Percentiles rank a stretch among this genome's conserved stretches.
These are phyloP conservation scores for Cystobasidiaceae sp. DNA, from an alignment of 1,284 basidiomycete genomes.

Conservation along the genomic window DNA sequence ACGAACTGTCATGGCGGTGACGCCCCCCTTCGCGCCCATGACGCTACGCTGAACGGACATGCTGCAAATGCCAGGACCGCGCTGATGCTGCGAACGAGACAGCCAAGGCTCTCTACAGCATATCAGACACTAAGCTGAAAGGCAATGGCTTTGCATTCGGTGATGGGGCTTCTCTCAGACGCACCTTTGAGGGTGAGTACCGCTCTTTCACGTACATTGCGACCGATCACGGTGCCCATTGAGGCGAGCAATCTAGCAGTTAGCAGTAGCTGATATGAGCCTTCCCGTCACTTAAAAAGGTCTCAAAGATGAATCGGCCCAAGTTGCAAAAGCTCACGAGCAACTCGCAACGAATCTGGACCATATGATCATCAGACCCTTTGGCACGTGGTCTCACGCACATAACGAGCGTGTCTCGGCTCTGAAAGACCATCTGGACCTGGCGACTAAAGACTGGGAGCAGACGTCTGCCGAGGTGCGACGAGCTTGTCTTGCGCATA, in stretches of 20 bases:
- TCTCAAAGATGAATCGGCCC: constrained; percentile 17
- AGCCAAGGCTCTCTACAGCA: constrained; percentile 6
- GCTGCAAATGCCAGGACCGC: constrained; percentile 12
- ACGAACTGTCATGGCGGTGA: no score
- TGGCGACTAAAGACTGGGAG: constrained; percentile 20
- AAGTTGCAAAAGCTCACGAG: constrained; percentile 26
- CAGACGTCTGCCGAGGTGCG: not conserved
- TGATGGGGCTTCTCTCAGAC: constrained; percentile 22
- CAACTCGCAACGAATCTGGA: constrained; percentile 11
- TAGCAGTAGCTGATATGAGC: not conserved
- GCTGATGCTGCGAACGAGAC: constrained; percentile 11
- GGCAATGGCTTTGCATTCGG: constrained; percentile 12
- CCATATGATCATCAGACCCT: constrained; percentile 17
- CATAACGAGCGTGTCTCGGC: constrained; percentile 4
- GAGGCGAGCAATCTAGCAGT: not conserved
- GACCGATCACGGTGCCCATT: not conserved
- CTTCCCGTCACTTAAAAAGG: constrained; percentile 4
- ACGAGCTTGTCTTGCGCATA: not conserved
- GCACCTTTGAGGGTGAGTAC: constrained; percentile 22
- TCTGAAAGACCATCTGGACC: constrained; percentile 15
- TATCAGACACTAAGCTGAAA: constrained; percentile 5
- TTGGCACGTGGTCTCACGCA: constrained; percentile 11
- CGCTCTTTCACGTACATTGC: not conserved
- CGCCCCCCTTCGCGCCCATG: no score
- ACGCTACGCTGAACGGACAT: not conserved